Percentiles rank a stretch among this genome's conserved stretches.
Conservation (phyloP, 129 eudicot genomes). For the Flaveria brownii region DNA sequence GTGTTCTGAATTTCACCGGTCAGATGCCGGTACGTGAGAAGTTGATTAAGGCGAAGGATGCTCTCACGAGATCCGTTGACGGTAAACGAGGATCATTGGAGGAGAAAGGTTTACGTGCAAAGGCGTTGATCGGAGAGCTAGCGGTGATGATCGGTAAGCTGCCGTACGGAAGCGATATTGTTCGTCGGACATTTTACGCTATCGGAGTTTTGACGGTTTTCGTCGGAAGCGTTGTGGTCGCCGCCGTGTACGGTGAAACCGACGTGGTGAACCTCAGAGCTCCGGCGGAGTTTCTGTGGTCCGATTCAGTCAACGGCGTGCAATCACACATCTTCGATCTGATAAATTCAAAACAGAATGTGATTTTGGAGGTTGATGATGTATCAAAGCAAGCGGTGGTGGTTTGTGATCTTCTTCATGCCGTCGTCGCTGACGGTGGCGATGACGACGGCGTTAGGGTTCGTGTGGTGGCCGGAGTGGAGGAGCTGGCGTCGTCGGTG, state of each 20-base stretch:
- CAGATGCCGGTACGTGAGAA: conserved; percentile 37
- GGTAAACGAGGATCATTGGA: neutral
- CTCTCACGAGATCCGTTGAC: conserved; percentile 23
- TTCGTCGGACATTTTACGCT: conserved; percentile 45
- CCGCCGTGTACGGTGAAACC: conserved; percentile 27
- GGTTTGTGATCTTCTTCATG: conserved; percentile 25
- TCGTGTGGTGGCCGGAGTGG: conserved; percentile 34
- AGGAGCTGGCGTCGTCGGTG: conserved; percentile 32
- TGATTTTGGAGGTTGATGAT: conserved; percentile 33
- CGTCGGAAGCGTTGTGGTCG: conserved; percentile 36
- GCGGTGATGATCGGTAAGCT: conserved; percentile 21
- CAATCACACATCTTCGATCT: conserved; percentile 27
- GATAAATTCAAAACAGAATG: conserved; percentile 24
- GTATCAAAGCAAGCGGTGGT: conserved; percentile 26
- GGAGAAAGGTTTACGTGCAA: conserved; percentile 37
- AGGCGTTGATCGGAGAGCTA: conserved; percentile 39
- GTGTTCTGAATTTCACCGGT: conserved; percentile 23
- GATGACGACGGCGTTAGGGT: conserved; percentile 21
- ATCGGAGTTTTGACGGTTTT: conserved; percentile 39
- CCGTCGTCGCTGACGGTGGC: neutral
- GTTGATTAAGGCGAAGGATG: conserved; percentile 35
- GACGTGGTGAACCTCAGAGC: conserved; percentile 19
- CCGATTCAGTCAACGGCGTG: conserved; percentile 36
- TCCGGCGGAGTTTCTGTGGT: conserved; percentile 42
- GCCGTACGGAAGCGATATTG: conserved; percentile 36